phyloP scores from a whole-genome alignment of 2,329 filamentous ascomycete genomes.

The Fusarium oxysporum region DNA sequence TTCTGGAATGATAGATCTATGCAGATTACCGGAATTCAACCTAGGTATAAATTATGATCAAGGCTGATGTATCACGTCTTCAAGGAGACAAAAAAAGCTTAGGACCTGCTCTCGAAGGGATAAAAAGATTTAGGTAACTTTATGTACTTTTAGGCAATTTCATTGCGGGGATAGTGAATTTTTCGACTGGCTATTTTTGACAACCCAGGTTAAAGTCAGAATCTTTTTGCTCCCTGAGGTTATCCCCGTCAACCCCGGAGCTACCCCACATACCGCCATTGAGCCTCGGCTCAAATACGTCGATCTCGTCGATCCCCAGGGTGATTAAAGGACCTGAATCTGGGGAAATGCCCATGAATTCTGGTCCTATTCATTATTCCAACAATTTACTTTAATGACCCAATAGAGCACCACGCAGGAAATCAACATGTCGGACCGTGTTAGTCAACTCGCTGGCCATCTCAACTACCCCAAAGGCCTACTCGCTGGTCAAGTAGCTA shows the following conservation, averaged over 20 bases:
- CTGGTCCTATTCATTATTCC: not conserved
- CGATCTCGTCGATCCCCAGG: constrained; percentile 17
- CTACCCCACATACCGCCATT: constrained; percentile 46
- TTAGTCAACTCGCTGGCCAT: constrained; percentile 79
- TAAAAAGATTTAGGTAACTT: not conserved
- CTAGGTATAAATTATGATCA: not conserved
- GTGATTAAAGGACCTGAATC: constrained; percentile 11
- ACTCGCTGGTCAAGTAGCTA: constrained; percentile 83
- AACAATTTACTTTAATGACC: not conserved
- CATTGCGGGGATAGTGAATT: fast-evolving
- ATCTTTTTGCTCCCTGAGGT: not conserved
- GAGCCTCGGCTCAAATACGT: constrained; percentile 45
- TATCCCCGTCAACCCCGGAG: not conserved
- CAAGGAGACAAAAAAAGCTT: not conserved
- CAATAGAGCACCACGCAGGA: not conserved
- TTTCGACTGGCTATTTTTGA: fast-evolving
- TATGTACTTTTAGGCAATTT: fast-evolving
- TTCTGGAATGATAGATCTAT: not conserved
- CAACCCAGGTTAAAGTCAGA: fast-evolving
- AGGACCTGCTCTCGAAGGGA: fast-evolving
- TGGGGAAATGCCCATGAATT: not conserved
- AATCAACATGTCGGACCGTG: constrained; percentile 64
- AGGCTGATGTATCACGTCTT: not conserved
- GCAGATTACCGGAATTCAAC: not conserved
- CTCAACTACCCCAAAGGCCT: constrained; percentile 86